phyloP scores from a whole-genome alignment of 768 basidiomycete genomes.

The Lentinula edodes region DNA sequence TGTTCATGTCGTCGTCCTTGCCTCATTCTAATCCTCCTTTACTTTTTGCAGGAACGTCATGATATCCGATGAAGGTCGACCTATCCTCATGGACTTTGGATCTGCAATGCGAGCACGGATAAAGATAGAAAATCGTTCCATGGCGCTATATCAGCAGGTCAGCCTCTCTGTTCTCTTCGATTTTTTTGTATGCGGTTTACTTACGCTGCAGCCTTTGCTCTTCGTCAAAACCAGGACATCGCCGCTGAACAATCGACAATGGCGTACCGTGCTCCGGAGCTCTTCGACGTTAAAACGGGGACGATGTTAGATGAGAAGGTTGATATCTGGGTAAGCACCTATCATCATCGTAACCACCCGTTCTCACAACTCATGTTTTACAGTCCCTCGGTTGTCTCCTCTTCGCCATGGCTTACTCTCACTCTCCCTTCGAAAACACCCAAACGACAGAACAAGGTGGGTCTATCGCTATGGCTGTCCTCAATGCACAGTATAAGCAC shows the following conservation, averaged over 20 bases:
- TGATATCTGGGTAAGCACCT: constrained; percentile 82
- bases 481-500: constrained; percentile 90
- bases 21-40: neutral
- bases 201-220: neutral
- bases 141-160: constrained; percentile 88
- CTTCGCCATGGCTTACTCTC: constrained; percentile 90
- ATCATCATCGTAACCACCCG: constrained; percentile 15
- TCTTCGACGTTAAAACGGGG: constrained; percentile 96
- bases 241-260: constrained; percentile 98
- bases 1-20: neutral
- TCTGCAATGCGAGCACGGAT: constrained; percentile 86
- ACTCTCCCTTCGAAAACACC: constrained; percentile 92
- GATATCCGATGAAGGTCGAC: constrained; percentile 88
- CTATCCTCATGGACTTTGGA: constrained; percentile 98
- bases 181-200: neutral
- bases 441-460: constrained; percentile 93
- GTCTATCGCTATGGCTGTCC: constrained; percentile 95
- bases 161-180: constrained; percentile 5
- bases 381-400: constrained; percentile 95
- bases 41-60: constrained; percentile 76
- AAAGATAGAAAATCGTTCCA: constrained; percentile 71
- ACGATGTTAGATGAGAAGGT: constrained; percentile 86
- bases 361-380: neutral
- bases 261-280: constrained; percentile 96
- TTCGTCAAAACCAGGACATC: constrained; percentile 53